Evolutionary conservation across 1,284 basidiomycete species (phyloP), one percentile per base, ranked within the genome.

Genomic region (Puccinia hordei): DNA sequence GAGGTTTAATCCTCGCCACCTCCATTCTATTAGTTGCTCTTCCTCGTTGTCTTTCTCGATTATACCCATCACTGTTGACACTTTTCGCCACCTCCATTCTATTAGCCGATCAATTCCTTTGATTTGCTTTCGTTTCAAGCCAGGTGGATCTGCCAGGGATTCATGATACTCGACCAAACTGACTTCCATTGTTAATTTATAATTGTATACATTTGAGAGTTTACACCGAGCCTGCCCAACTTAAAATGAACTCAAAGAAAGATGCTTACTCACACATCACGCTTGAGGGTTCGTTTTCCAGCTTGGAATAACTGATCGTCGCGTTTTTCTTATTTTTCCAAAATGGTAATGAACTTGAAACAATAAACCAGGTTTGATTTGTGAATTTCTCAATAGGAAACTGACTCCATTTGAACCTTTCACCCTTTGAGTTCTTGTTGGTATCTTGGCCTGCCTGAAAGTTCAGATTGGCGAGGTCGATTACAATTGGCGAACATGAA

Each of bases 1-100:
- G n/a, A n/a, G n/a, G n/a, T n/a, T n/a, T n/a, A n/a, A n/a, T 0
- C 88, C 88, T 71, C 87, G 85, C 88, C 88, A 89, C 61, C 87
- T 86, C 75, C 75, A 77, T 57, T 77, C 65, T 9, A 65, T 38
- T 30, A 41, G 17, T 44, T 74, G 35, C 1, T 27, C 33, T 0
- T 44, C 35, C 1, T n/a, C 55, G 15, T 53, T n/a, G n/a, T n/a
- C n/a, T n/a, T n/a, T n/a, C n/a, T n/a, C n/a, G n/a, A n/a, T n/a
- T n/a, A n/a, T n/a, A n/a, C n/a, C n/a, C n/a, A n/a, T n/a, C n/a
- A n/a, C n/a, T 38, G 17, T 22, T 30, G 5, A 57, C 66, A 15
- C n/a, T 38, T 33, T 72, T 72, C 17, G 75, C n/a, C n/a, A n/a
- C n/a, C n/a, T n/a, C n/a, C n/a, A n/a, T n/a, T n/a, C n/a, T n/a